phyloP scores from a whole-genome alignment of 2,329 filamentous ascomycete genomes.

The Macrophomina tecta region DNA sequence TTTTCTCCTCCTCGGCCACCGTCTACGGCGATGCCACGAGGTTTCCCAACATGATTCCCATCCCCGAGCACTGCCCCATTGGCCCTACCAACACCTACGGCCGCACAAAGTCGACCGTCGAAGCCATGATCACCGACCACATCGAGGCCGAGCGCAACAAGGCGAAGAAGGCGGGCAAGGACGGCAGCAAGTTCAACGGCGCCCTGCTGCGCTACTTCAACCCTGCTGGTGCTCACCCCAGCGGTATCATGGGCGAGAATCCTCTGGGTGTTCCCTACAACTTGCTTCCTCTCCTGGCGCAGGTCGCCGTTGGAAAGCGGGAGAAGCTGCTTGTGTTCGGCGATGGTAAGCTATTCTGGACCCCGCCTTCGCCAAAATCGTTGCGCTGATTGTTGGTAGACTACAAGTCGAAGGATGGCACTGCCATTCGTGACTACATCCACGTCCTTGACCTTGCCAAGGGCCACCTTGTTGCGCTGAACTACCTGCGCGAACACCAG shows the following conservation, averaged over 20 bases:
- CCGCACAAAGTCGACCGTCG: slow-evolving; percentile 91
- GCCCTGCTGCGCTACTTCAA: slow-evolving; percentile 97
- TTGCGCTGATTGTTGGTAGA: slow-evolving; percentile 58
- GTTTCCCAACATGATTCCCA: slow-evolving; percentile 97
- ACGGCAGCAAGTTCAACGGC: slow-evolving; percentile 77
- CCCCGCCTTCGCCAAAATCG: neutral
- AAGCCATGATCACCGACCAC: slow-evolving; percentile 89
- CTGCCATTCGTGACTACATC: slow-evolving; percentile 97
- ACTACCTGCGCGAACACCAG: slow-evolving; percentile 81
- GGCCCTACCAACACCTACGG: slow-evolving; percentile 98
- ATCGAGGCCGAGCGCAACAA: slow-evolving; percentile 86
- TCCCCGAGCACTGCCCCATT: slow-evolving; percentile 94
- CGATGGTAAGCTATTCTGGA: slow-evolving; percentile 66
- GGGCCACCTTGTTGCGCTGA: slow-evolving; percentile 86
- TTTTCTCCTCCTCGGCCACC: slow-evolving; percentile 97
- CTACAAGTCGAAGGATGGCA: slow-evolving; percentile 88
- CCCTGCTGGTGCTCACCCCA: slow-evolving; percentile 91
- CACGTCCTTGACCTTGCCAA: slow-evolving; percentile 89
- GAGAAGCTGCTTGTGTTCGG: slow-evolving; percentile 95
- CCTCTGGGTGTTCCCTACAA: slow-evolving; percentile 96
- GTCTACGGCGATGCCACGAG: slow-evolving; percentile 98
- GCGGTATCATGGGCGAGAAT: slow-evolving; percentile 97
- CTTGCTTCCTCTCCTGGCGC: slow-evolving; percentile 88
- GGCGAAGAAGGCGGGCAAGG: slow-evolving; percentile 78
- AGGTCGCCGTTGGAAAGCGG: slow-evolving; percentile 93